phyloP scores from a whole-genome alignment of 768 basidiomycete genomes.

The Scleroderma bovista region DNA sequence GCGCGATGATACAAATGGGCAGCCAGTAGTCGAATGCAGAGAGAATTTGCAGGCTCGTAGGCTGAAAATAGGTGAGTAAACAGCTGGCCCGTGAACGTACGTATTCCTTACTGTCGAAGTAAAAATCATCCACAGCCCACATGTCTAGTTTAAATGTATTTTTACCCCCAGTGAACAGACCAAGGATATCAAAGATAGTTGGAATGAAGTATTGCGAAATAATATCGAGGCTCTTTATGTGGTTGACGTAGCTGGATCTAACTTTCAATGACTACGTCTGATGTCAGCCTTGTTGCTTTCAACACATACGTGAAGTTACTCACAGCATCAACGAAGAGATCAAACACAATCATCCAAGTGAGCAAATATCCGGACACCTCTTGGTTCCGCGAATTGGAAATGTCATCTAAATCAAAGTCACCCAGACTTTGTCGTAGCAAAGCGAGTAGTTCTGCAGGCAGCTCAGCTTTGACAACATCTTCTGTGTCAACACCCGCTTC shows the following conservation, averaged over 20 bases:
- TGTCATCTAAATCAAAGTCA: conserved; percentile 33
- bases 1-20: conserved; percentile 89
- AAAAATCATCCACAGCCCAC: conserved; percentile 84
- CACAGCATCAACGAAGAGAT: conserved; percentile 80
- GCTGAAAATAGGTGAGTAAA: conserved; percentile 33
- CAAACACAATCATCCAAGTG: conserved; percentile 86
- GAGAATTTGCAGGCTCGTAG: conserved; percentile 46
- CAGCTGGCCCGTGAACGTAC: background rate
- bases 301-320: conserved; percentile 22
- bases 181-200: conserved; percentile 58
- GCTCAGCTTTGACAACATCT: conserved; percentile 40
- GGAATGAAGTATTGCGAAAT: conserved; percentile 66
- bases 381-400: conserved; percentile 31
- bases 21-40: conserved; percentile 61
- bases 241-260: conserved; percentile 78
- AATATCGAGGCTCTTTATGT: conserved; percentile 68
- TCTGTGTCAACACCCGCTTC: conserved; percentile 81
- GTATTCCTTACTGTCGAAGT: conserved; percentile 55
- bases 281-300: conserved; percentile 1
- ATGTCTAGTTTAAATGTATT: conserved; percentile 76
- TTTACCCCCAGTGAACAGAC: conserved; percentile 56
- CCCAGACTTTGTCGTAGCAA: conserved; percentile 50
- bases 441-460: conserved; percentile 64
- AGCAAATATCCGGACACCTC: conserved; percentile 66
- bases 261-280: conserved; percentile 75